Conservation (phyloP, 148 eudicot genomes). For the Suaeda aralocaspica region DNA sequence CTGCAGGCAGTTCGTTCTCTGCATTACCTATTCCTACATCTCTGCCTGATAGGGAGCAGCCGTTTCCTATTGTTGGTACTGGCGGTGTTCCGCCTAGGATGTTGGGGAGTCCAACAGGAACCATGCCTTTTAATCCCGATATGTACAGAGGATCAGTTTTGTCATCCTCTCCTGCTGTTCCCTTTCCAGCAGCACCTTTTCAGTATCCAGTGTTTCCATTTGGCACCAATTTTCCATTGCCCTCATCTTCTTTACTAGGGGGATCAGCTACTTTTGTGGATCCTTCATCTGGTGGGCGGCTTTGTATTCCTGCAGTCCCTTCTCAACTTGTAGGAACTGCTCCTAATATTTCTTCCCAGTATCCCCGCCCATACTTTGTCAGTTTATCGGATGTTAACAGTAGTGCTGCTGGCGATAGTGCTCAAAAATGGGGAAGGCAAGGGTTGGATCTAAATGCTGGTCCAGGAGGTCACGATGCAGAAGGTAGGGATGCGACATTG, state of each 20-base stretch:
- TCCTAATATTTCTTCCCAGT: constrained; percentile 49
- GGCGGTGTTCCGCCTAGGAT: constrained; percentile 54
- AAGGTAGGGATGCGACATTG: constrained; percentile 53
- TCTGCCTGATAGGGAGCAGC: constrained; percentile 57
- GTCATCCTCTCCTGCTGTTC: constrained; percentile 75
- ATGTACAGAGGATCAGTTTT: constrained; percentile 66
- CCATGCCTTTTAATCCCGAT: constrained; percentile 48
- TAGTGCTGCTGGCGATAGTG: constrained; percentile 38
- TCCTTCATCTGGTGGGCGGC: constrained; percentile 49
- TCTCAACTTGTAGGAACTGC: constrained; percentile 63
- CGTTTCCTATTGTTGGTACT: constrained; percentile 38
- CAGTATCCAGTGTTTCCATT: constrained; percentile 75
- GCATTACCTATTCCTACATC: constrained; percentile 48
- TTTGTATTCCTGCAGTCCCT: constrained; percentile 48
- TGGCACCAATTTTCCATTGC: constrained; percentile 55
- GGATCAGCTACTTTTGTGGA: constrained; percentile 56
- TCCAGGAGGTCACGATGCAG: constrained; percentile 49
- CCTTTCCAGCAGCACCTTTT: constrained; percentile 46
- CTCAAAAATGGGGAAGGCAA: constrained; percentile 57
- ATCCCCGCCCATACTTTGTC: constrained; percentile 57
- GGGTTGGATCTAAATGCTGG: constrained; percentile 85
- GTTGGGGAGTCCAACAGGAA: constrained; percentile 41
- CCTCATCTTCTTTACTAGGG: constrained; percentile 46
- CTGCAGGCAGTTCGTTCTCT: constrained; percentile 46
- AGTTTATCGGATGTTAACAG: constrained; percentile 47